These are phyloP conservation scores for Cryphonectria radicalis DNA, from an alignment of 2,329 filamentous ascomycete genomes.

Conservation along the genomic window DNA sequence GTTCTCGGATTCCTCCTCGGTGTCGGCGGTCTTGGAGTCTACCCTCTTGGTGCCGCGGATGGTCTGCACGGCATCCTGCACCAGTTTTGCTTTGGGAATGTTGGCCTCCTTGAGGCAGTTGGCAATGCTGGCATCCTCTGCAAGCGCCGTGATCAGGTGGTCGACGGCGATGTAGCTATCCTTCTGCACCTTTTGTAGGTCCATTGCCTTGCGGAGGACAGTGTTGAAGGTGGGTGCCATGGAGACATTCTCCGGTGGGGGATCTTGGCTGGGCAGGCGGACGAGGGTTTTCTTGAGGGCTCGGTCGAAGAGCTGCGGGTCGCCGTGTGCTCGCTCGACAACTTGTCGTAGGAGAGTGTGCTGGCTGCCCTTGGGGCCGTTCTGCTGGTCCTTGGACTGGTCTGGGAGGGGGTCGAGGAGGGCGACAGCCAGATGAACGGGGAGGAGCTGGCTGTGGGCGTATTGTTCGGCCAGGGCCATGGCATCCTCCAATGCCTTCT, in stretches of 20 bases:
- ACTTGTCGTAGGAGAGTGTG: conserved; percentile 92
- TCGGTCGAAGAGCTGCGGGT: conserved; percentile 85
- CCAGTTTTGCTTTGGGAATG: conserved; percentile 85
- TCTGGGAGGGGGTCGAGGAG: conserved; percentile 77
- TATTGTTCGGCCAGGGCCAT: conserved; percentile 89
- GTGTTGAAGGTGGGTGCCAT: conserved; percentile 82
- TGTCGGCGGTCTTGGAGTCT: conserved; percentile 94
- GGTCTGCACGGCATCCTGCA: conserved; percentile 87
- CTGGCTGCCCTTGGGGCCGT: conserved; percentile 65
- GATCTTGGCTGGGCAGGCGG: conserved; percentile 90
- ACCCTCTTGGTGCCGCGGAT: conserved; percentile 93
- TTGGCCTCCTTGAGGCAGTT: conserved; percentile 80
- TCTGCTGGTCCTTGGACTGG: conserved; percentile 82
- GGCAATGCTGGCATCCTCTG: conserved; percentile 78
- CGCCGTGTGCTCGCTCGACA: conserved; percentile 89
- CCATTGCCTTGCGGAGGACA: conserved; percentile 81
- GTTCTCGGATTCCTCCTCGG: conserved; percentile 91
- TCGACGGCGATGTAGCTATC: conserved; percentile 94
- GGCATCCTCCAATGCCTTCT: conserved; percentile 87
- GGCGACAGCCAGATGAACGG: conserved; percentile 85
- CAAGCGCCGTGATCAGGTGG: conserved; percentile 84
- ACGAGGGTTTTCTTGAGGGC: conserved; percentile 91
- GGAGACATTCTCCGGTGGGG: conserved; percentile 85
- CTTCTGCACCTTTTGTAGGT: conserved; percentile 96
- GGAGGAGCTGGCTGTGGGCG: conserved; percentile 86